phyloP scores from a whole-genome alignment of 1,139 yeast genomes.

The Suhomyces terraborum region DNA sequence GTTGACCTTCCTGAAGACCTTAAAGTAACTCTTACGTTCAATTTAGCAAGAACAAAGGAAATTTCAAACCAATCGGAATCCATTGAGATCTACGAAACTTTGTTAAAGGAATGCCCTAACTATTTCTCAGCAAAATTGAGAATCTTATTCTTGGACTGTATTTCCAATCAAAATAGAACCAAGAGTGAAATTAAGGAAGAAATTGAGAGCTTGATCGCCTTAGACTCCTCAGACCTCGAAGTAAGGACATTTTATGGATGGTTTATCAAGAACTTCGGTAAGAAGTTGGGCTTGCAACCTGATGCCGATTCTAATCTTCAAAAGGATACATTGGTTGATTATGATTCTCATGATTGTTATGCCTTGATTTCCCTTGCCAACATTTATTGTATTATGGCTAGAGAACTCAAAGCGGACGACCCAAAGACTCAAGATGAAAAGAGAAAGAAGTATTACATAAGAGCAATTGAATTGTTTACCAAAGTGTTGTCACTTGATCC shows the following conservation, averaged over 20 bases:
- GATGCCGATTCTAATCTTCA: constrained; percentile 77
- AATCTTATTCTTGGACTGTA: constrained; percentile 54
- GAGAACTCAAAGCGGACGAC: constrained; percentile 56
- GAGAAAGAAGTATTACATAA: constrained; percentile 73
- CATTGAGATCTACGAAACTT: constrained; percentile 51
- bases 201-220: constrained; percentile 54
- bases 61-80: constrained; percentile 48
- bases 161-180: constrained; percentile 31
- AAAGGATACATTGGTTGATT: constrained; percentile 78
- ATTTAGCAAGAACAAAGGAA: constrained; percentile 66
- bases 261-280: constrained; percentile 68
- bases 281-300: constrained; percentile 55
- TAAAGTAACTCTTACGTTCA: constrained; percentile 55
- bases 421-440: constrained; percentile 60
- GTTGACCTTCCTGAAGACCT: constrained; percentile 34
- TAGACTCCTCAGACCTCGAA: constrained; percentile 67
- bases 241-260: constrained; percentile 91
- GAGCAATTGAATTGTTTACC: constrained; percentile 88
- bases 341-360: constrained; percentile 85
- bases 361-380: constrained; percentile 91
- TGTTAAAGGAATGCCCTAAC: constrained; percentile 62
- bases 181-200: constrained; percentile 53
- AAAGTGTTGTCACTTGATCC: constrained; percentile 87
- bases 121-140: constrained; percentile 81
- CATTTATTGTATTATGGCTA: constrained; percentile 78